A percentile compares a stretch with the other conserved stretches of the same genome.
These are phyloP conservation scores for Bathelium albidoporum DNA, from an alignment of 495 filamentous ascomycete genomes.

Conservation along the genomic window DNA sequence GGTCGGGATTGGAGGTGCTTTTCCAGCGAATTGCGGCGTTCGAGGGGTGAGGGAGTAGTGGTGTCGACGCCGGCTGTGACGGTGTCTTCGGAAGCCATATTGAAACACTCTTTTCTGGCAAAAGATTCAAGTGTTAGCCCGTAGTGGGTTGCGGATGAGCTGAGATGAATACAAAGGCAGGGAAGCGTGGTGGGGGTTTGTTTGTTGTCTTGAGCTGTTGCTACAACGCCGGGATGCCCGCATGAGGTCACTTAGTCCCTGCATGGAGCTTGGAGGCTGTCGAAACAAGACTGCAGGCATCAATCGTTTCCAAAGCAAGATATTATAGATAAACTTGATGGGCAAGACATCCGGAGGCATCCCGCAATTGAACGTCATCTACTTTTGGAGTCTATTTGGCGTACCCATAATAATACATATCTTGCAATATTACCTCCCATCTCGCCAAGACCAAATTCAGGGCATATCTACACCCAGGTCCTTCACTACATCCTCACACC, in stretches of 20 bases:
- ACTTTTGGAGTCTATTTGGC: too few species aligned
- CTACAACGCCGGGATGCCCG: neutral
- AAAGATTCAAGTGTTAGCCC: neutral
- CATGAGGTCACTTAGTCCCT: constrained; percentile 2
- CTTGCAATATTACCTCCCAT: neutral
- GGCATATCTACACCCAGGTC: neutral
- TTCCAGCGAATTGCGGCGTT: constrained; percentile 80
- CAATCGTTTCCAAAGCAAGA: constrained; percentile 2
- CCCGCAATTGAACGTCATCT: too few species aligned
- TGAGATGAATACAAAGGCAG: neutral
- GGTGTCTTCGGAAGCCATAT: neutral
- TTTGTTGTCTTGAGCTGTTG: neutral
- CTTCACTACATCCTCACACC: constrained; percentile 54
- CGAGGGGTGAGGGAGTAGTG: constrained; percentile 58
- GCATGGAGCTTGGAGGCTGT: neutral
- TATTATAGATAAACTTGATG: too few species aligned
- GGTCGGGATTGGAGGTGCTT: constrained; percentile 73
- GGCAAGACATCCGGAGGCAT: too few species aligned
- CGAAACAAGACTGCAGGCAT: neutral
- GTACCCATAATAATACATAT: too few species aligned
- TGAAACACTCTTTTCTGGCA: neutral
- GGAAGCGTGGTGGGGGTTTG: neutral
- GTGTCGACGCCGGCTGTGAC: constrained; percentile 35
- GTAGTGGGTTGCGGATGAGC: neutral
- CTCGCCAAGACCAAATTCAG: neutral